Base-by-base conservation (phyloP, 768 basidiomycete genomes). In the Naganishia antarctica region DNA sequence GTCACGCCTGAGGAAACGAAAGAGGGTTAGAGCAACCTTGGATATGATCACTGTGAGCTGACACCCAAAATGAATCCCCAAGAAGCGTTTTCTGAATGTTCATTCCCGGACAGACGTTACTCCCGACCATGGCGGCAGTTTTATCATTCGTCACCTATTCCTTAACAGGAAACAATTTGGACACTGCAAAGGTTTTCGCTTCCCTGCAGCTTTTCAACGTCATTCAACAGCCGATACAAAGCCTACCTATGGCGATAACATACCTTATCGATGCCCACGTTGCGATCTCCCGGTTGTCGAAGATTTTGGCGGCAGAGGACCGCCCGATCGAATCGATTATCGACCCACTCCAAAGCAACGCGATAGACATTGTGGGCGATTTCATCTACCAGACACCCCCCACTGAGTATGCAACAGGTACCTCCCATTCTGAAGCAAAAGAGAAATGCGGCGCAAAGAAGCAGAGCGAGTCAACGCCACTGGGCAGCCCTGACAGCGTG, bases 111-210 rank as follows among this genome's bases (percentile, higher is more conserved):
- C 83, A 51, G 43, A 78, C 80, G 0, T 81, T 85, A 66, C 73
- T 85, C 4, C 86, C 86, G 0, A 76, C 82, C 12, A 68, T 83
- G 21, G 82, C 83, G 5, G 78, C 82, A 5, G 77, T 85, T 45
- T 68, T 76, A 37, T 69, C 74, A 1, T 72, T 87, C 83, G 83
- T 88, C 66, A 85, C 85, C 0, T 88, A 87, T 69, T 80, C 81
- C 1, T 73, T 87, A 18, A 83, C 78, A 31, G 84, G 83, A 9
- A 84, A 86, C 63, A 70, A 77, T 7, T 79, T 86, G 31, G 80
- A 82, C 64, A 74, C 84, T 2, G 82, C 84, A 0, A 76, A 80
- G 60, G 82, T 86, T 53, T 86, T 86, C 72, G 78, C 80, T 4
- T 81, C 82, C 6, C 73, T 86, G 23, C 84, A 85, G 65, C 76